Percentiles rank a stretch among this genome's conserved stretches.
Conservation (phyloP, 305 asterid species). For the Rubia balearica region DNA sequence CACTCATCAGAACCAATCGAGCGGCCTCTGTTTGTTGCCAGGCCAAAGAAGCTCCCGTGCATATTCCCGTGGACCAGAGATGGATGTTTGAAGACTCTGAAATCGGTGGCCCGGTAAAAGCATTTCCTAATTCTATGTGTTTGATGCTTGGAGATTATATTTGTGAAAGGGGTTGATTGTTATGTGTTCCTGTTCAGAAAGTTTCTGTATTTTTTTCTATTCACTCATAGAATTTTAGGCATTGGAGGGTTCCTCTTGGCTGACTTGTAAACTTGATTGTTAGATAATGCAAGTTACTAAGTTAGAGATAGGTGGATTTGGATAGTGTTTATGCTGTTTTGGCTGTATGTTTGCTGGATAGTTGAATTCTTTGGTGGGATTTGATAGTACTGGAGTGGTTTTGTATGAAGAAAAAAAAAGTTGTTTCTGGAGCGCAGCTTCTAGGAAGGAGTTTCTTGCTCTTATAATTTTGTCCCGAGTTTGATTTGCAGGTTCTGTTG, state of each 20-base stretch:
- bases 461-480: too few species aligned
- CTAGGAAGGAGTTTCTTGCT: too few species aligned
- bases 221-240: too few species aligned
- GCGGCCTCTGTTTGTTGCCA: conserved; percentile 47
- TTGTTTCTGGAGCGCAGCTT: too few species aligned
- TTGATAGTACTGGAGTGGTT: neutral
- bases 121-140: neutral
- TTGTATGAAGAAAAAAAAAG: neutral
- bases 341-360: neutral
- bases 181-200: neutral
- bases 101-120: conserved; percentile 58
- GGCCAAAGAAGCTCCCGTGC: conserved; percentile 31
- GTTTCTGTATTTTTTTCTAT: neutral
- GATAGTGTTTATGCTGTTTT: neutral
- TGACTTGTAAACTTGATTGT: too few species aligned
- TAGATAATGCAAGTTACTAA: too few species aligned
- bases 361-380: neutral
- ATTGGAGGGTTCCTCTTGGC: neutral
- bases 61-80: conserved; percentile 54
- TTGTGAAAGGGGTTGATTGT: neutral
- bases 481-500: too few species aligned
- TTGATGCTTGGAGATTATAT: neutral
- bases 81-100: conserved; percentile 80
- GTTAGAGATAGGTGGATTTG: neutral
- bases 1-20: conserved; percentile 19